Percentiles rank a stretch among this genome's conserved stretches.
phyloP scores from a whole-genome alignment of 345 rosid species.

The Linum trigynum region DNA sequence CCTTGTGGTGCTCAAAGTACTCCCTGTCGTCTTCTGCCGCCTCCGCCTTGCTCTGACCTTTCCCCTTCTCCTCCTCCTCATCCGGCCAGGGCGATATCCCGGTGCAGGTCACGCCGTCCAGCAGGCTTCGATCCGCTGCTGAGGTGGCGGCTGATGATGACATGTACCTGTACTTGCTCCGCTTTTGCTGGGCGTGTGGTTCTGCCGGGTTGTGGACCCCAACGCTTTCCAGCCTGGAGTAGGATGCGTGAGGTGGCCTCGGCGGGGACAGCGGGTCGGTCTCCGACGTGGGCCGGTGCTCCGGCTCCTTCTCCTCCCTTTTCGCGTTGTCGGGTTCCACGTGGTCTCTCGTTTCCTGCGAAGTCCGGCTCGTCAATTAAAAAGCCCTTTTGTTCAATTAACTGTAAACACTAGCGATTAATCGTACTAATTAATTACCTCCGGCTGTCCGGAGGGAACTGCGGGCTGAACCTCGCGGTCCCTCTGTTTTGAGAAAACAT shows the following conservation, averaged over 20 bases:
- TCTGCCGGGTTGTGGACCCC: slow-evolving; percentile 38
- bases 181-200: slow-evolving; percentile 42
- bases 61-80: slow-evolving; percentile 11
- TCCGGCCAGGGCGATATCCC: slow-evolving; percentile 42
- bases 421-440: slow-evolving; percentile 16
- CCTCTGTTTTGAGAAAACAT: slow-evolving; percentile 19
- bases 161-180: slow-evolving; percentile 11
- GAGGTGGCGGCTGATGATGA: not conserved
- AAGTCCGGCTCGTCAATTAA: not conserved
- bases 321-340: slow-evolving; percentile 32
- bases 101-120: slow-evolving; percentile 31
- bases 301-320: slow-evolving; percentile 14
- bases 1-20: slow-evolving; percentile 45
- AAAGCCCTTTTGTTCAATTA: not conserved
- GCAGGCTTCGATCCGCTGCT: not conserved
- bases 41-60: not conserved
- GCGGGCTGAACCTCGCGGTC: slow-evolving; percentile 37
- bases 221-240: slow-evolving; percentile 34
- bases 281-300: slow-evolving; percentile 16
- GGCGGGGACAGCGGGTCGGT: slow-evolving; percentile 34
- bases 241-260: slow-evolving; percentile 30
- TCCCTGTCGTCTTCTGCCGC: slow-evolving; percentile 32
- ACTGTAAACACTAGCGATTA: not conserved
- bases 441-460: slow-evolving; percentile 33
- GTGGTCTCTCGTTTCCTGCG: slow-evolving; percentile 33